Evolutionary conservation across 2,329 filamentous ascomycete species (phyloP).

Genomic region (Fusarium falciforme): DNA sequence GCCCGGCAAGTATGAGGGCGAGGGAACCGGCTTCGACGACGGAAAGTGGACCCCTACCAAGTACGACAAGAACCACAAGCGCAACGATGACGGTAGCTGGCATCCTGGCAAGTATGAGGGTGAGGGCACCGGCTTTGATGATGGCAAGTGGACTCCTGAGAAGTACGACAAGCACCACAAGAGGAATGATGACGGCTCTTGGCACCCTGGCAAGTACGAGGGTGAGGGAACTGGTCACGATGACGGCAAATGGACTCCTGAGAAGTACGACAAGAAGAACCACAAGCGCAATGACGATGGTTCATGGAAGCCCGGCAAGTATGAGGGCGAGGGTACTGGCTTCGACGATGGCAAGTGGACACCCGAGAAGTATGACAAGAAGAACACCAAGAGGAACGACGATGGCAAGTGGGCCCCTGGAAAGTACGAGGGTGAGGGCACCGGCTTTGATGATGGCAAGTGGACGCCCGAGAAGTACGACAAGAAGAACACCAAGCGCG

Average conservation of each 20-base stretch:
- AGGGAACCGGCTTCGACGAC: conserved; percentile 6
- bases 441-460: conserved; percentile 3
- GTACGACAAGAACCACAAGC: neutral
- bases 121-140: neutral
- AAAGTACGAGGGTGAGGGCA: conserved; percentile 10
- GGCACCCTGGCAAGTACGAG: conserved; percentile 27
- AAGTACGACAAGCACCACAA: neutral
- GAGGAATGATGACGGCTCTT: conserved; percentile 8
- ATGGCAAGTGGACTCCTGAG: conserved; percentile 1
- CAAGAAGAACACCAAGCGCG: neutral
- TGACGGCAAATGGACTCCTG: conserved; percentile 8
- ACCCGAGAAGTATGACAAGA: neutral
- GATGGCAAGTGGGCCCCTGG: conserved; percentile 22
- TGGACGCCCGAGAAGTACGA: conserved; percentile 2
- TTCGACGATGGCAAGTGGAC: conserved; percentile 14
- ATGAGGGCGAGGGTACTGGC: conserved; percentile 1
- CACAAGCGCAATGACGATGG: neutral
- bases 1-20: conserved; percentile 26
- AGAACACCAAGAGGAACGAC: conserved; percentile 3
- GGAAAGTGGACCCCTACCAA: conserved; percentile 9
- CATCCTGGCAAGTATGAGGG: conserved; percentile 5
- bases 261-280: conserved; percentile 6
- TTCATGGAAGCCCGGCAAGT: neutral
- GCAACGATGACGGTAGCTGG: conserved; percentile 8
- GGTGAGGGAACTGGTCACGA: conserved; percentile 10